Evolutionary conservation across 345 rosid genomes (phyloP).

Genomic region (Nephelium lappaceum): DNA sequence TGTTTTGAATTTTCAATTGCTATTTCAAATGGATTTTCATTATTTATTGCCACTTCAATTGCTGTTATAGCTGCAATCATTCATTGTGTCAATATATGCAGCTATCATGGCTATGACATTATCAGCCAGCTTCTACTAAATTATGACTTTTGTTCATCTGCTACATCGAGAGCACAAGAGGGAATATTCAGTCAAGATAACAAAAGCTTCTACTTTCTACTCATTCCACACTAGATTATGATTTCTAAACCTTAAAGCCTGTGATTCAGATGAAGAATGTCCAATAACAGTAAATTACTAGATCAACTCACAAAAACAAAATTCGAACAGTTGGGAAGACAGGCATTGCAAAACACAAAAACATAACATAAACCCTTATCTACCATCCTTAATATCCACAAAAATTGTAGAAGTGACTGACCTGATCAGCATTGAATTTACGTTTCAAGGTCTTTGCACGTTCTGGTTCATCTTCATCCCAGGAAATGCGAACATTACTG

Average conservation of each 20-base stretch:
- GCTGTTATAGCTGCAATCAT: too few relatives aligned
- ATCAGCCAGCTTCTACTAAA: background rate
- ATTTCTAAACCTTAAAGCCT: background rate
- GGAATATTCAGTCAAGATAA: background rate
- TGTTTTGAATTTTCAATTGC: background rate
- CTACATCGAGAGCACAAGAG: background rate
- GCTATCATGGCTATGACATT: background rate
- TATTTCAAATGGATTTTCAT: too few relatives aligned
- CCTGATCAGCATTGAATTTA: constrained; percentile 83
- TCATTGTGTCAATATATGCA: background rate
- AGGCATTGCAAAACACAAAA: background rate
- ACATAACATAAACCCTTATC: background rate
- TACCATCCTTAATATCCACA: background rate
- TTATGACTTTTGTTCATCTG: background rate
- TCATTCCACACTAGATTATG: background rate
- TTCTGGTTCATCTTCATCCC: constrained; percentile 99
- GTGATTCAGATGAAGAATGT: background rate
- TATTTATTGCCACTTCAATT: too few relatives aligned
- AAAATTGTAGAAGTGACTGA: constrained; percentile 8
- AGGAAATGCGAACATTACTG: constrained; percentile 71
- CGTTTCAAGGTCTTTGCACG: constrained; percentile 75
- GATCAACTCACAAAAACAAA: background rate
- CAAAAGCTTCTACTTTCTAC: background rate
- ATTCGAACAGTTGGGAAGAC: background rate
- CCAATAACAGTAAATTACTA: background rate